These are phyloP conservation scores for Diutina siamensis DNA, from an alignment of 1,139 yeast species.

Conservation along the genomic window DNA sequence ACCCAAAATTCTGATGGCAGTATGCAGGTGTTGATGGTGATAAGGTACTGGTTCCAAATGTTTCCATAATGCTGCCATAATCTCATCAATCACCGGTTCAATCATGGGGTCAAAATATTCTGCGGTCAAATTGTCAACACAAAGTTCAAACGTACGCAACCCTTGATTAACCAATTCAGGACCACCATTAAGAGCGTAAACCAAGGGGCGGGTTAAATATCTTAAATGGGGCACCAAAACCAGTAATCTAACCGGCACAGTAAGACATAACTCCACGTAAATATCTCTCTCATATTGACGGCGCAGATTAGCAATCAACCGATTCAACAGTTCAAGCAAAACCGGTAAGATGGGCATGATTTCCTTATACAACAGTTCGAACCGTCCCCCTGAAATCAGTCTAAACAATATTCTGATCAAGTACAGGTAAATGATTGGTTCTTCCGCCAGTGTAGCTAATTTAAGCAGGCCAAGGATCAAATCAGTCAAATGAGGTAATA, in stretches of 20 bases:
- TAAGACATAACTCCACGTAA: conserved; percentile 85
- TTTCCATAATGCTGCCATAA: conserved; percentile 87
- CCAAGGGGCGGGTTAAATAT: conserved; percentile 82
- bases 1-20: conserved; percentile 86
- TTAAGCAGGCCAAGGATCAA: conserved; percentile 73
- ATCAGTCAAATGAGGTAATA: conserved; percentile 77
- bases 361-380: conserved; percentile 84
- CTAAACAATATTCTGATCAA: conserved; percentile 82
- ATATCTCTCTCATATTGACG: conserved; percentile 87
- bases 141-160: conserved; percentile 82
- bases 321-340: conserved; percentile 72
- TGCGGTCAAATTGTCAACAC: conserved; percentile 92
- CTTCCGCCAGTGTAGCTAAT: conserved; percentile 78
- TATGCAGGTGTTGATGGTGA: conserved; percentile 87
- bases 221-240: conserved; percentile 88
- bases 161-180: conserved; percentile 94
- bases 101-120: conserved; percentile 95
- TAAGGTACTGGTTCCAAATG: conserved; percentile 88
- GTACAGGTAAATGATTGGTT: conserved; percentile 83
- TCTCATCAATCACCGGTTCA: conserved; percentile 90
- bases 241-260: conserved; percentile 89
- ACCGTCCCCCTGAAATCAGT: conserved; percentile 93
- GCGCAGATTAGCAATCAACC: conserved; percentile 72
- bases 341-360: conserved; percentile 86
- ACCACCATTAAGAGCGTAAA: conserved; percentile 79